These are phyloP conservation scores for Coemansia umbellata DNA, from an alignment of 192 early-diverging fungal genomes.

Conservation along the genomic window DNA sequence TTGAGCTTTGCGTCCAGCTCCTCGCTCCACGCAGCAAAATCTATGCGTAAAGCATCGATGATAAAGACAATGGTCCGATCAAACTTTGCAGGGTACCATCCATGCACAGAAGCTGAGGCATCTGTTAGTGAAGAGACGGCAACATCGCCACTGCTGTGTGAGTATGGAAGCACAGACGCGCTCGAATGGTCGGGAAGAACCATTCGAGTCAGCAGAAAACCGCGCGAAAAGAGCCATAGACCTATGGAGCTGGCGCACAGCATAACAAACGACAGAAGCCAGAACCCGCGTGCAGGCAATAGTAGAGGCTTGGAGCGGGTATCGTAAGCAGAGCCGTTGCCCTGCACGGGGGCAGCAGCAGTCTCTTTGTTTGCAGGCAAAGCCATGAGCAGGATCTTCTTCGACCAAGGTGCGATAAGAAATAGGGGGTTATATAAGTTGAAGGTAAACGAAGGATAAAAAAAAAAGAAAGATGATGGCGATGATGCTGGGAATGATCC, in stretches of 20 bases:
- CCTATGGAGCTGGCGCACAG: constrained; percentile 31
- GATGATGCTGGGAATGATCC: no score
- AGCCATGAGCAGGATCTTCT: no score
- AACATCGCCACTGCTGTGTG: neutral
- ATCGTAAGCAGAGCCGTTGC: neutral
- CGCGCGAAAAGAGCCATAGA: constrained; percentile 65
- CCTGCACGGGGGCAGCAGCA: neutral
- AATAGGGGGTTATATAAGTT: no score
- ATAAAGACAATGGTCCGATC: constrained; percentile 64
- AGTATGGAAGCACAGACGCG: constrained; percentile 16
- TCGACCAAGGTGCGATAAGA: no score
- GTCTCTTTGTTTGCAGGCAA: neutral
- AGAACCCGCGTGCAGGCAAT: constrained; percentile 26
- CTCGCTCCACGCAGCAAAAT: constrained; percentile 57
- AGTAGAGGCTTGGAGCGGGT: neutral
- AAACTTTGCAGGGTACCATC: constrained; percentile 52
- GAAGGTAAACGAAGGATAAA: no score
- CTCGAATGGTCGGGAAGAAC: constrained; percentile 55
- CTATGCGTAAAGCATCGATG: constrained; percentile 70
- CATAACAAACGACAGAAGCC: constrained; percentile 15
- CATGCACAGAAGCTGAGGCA: neutral
- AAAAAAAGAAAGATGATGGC: no score
- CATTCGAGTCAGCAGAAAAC: constrained; percentile 69
- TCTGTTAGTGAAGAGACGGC: neutral
- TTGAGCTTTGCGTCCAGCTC: constrained; percentile 13